Evolutionary conservation across 257 asterid species (phyloP), one percentile per base, ranked within the genome.

Genomic region (Jasminum sambac): DNA sequence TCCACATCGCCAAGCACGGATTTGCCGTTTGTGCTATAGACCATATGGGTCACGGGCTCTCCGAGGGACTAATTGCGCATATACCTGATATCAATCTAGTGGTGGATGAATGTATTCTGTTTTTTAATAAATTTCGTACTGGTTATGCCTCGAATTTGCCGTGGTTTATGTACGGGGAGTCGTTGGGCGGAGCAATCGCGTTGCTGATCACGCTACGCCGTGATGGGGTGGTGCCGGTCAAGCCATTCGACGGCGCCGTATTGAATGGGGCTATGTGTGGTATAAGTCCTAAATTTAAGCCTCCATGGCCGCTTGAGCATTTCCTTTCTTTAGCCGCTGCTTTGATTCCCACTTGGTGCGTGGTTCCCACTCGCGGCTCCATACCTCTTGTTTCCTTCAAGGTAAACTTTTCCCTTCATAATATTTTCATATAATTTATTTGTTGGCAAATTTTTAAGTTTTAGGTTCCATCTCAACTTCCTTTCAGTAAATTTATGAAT

Each of bases 221-320:
- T 1, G 91, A 83, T 2, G 87, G 84, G 16, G 67, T 78, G 17
- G 82, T 74, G 67, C 84, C 96, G 66, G 85, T 62, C 37, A 83
- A 71, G 72, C 80, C 48, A 57, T 94, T 82, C 70, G 89, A 88
- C 77, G 99, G 96, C 64, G 87, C 88, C 63, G 96, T 94, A 11
- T 61, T 94, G 85, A 94, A 91, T 61, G 99, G 96, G 21, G 96
- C 96, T 52, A 94, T 94, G 99, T 94, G 91, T 62, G 98, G 98
- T 65, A 89, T 94, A 8, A 94, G 98, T 66, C 90, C 83, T 24
- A 91, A 91, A 90, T 82, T 89, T 67, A 94, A 91, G 85, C 98
- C 99, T 10, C 90, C 96, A 69, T 95, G 99, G 99, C 99, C 99
- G 41, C 40, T 95, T 86, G 99, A 95, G 78, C 90, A 94, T 80